Base-by-base conservation (phyloP, 1,284 basidiomycete genomes). In the Pyrrhoderma noxium region DNA sequence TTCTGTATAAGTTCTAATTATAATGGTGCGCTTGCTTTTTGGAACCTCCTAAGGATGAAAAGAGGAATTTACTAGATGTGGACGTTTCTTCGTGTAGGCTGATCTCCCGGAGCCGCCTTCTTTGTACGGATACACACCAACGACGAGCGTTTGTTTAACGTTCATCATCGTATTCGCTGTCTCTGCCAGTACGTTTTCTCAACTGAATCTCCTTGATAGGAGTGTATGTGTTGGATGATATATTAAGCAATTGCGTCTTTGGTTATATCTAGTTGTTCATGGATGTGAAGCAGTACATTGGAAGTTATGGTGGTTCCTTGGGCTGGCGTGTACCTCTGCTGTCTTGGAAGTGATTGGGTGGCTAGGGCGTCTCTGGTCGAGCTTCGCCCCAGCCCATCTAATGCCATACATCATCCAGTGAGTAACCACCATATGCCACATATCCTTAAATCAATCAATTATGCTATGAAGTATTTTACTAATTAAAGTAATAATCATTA, bases 391-490 rank as follows among this genome's bases (percentile, higher is more conserved):
- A 5, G 44, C 38, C 5, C 45, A 58, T 23, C 27, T 61, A 3
- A 60, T 57, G 14, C 66, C 70, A 1, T 74, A 61, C 55, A 62
- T 76, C 44, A 75, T 77, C 61, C 76, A 78, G 72, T 71, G 45
- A 46, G 70, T 63, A 34, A 19, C 47, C n/a, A n/a, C n/a, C n/a
- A n/a, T n/a, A n/a, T n/a, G n/a, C n/a, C n/a, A n/a, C n/a, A n/a
- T n/a, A n/a, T n/a, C n/a, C n/a, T n/a, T n/a, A n/a, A n/a, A n/a
- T n/a, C n/a, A n/a, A 14, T n/a, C 27, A 18, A 36, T 35, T 18
- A n/a, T 19, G 19, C 21, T 45, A 13, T 45, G 23, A 25, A 13
- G 23, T 41, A 13, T 41, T 13, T 19, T 44, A 42, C 42, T 13
- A 23, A 14, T 13, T 23, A 11, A 23, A 44, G 14, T 18, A 11